These are phyloP conservation scores for Fusarium sp. DNA, from an alignment of 2,329 filamentous ascomycete genomes.

Conservation along the genomic window DNA sequence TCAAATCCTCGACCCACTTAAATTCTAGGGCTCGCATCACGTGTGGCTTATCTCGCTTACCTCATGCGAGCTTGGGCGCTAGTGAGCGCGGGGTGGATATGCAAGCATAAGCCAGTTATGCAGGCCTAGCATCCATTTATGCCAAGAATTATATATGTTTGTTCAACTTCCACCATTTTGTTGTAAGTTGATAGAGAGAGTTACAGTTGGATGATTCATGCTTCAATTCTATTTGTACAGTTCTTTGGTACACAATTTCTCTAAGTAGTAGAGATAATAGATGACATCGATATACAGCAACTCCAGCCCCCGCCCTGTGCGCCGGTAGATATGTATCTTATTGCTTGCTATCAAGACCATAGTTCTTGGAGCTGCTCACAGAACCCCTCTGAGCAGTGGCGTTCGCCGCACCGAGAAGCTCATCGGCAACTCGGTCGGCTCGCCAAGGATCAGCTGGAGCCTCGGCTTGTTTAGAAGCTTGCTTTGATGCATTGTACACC, in stretches of 20 bases:
- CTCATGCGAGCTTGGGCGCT: not conserved
- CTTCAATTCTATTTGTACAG: conserved; percentile 53
- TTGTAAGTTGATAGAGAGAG: not conserved
- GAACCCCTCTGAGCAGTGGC: conserved; percentile 61
- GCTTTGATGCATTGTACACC: conserved; percentile 51
- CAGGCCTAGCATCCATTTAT: not conserved
- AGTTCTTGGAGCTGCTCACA: conserved; percentile 55
- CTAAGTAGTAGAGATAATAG: conserved; percentile 35
- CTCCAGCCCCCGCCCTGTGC: conserved; percentile 19
- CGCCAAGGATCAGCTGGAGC: conserved; percentile 40
- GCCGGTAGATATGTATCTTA: conserved; percentile 21
- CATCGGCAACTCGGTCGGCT: conserved; percentile 47
- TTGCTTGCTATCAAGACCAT: conserved; percentile 53
- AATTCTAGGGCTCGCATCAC: conserved; percentile 51
- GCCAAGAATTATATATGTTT: not conserved
- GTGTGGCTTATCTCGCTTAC: conserved; percentile 31
- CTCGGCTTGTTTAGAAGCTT: conserved; percentile 20
- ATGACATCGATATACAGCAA: conserved; percentile 47
- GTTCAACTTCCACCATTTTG: not conserved
- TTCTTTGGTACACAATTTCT: conserved; percentile 49
- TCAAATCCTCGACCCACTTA: not conserved
- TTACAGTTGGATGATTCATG: conserved; percentile 19
- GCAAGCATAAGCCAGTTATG: not conserved
- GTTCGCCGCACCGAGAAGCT: conserved; percentile 45
- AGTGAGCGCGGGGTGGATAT: not conserved